Conservation (phyloP, 352 stramenopile genomes). For the Phytopythium mirpurense region DNA sequence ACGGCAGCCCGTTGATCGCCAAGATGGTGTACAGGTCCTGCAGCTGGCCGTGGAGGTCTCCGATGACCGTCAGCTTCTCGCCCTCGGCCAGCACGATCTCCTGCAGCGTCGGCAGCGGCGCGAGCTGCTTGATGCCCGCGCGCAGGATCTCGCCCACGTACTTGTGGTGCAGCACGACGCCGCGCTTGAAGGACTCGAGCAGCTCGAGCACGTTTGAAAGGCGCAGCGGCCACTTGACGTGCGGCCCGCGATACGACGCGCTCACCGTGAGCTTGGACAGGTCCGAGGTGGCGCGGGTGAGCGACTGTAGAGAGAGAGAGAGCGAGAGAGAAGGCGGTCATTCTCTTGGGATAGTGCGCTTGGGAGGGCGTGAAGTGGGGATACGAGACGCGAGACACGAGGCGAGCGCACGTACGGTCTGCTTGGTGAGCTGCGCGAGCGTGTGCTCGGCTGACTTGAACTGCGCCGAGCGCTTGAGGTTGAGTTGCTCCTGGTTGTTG, state of each 20-base stretch:
- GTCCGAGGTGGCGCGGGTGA: slow-evolving; percentile 50
- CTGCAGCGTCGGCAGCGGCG: slow-evolving; percentile 74
- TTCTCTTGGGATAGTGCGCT: too few relatives aligned
- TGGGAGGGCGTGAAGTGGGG: too few relatives aligned
- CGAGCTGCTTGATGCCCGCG: slow-evolving; percentile 52
- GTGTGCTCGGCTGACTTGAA: slow-evolving; percentile 83
- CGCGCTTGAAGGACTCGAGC: slow-evolving; percentile 90
- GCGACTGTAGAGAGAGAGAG: slow-evolving; percentile 20
- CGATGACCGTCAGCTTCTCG: slow-evolving; percentile 90
- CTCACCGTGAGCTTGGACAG: slow-evolving; percentile 42
- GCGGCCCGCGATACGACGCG: slow-evolving; percentile 68
- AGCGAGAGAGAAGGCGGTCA: too few relatives aligned
- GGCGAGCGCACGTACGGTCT: slow-evolving; percentile 29
- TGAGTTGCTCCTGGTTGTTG: slow-evolving; percentile 88
- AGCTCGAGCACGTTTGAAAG: slow-evolving; percentile 84
- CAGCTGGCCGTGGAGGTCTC: slow-evolving; percentile 93
- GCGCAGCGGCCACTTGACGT: slow-evolving; percentile 79
- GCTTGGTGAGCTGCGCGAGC: slow-evolving; percentile 67
- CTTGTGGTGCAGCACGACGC: slow-evolving; percentile 85
- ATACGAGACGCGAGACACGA: too few relatives aligned
- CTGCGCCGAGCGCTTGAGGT: slow-evolving; percentile 82
- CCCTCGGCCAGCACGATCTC: slow-evolving; percentile 80
- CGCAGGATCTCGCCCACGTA: slow-evolving; percentile 87
- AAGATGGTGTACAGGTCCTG: slow-evolving; percentile 95
- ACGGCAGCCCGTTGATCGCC: slow-evolving; percentile 89